Percentiles rank a stretch among this genome's conserved stretches.
These are phyloP conservation scores for Heimioporus sp. DNA, from an alignment of 768 basidiomycete genomes.

Conservation along the genomic window DNA sequence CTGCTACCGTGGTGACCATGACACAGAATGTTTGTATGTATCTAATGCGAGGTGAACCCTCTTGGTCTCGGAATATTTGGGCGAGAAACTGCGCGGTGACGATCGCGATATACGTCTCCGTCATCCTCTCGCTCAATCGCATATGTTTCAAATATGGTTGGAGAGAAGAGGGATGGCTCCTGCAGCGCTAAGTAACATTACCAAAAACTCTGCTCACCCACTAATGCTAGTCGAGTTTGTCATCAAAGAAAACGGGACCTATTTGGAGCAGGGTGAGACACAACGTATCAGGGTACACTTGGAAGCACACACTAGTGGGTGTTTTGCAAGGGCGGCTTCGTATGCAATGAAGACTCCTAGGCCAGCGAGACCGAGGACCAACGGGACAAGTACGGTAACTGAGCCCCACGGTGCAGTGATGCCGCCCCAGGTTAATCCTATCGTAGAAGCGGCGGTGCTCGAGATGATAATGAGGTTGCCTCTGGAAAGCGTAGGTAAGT, in stretches of 20 bases:
- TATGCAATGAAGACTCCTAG: conserved; percentile 39
- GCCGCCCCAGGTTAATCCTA: conserved; percentile 51
- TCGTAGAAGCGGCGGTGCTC: conserved; percentile 33
- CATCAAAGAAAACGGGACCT: conserved; percentile 18
- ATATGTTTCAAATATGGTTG: too few relatives aligned
- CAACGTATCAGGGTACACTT: background rate
- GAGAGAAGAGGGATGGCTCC: too few relatives aligned
- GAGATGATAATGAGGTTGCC: conserved; percentile 43
- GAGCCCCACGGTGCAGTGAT: conserved; percentile 42
- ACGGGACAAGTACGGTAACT: conserved; percentile 37
- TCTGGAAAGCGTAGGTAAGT: conserved; percentile 17
- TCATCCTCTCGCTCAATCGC: too few relatives aligned
- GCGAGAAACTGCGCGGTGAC: too few relatives aligned
- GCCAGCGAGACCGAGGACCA: conserved; percentile 41
- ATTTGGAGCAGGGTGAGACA: background rate
- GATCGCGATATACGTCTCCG: too few relatives aligned
- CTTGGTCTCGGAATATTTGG: too few relatives aligned
- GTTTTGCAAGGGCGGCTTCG: conserved; percentile 31
- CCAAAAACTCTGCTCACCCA: conserved; percentile 13
- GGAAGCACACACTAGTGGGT: conserved; percentile 29
- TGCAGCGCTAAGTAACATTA: too few relatives aligned
- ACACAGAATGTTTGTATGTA: conserved; percentile 26
- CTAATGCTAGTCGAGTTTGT: conserved; percentile 30
- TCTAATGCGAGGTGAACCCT: conserved; percentile 9
- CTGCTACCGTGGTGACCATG: conserved; percentile 10